Percentiles rank a stretch among this genome's conserved stretches.
Evolutionary conservation across 2,329 filamentous ascomycete genomes (phyloP).

Genomic region (Arthrobotrys sphaeroides): DNA sequence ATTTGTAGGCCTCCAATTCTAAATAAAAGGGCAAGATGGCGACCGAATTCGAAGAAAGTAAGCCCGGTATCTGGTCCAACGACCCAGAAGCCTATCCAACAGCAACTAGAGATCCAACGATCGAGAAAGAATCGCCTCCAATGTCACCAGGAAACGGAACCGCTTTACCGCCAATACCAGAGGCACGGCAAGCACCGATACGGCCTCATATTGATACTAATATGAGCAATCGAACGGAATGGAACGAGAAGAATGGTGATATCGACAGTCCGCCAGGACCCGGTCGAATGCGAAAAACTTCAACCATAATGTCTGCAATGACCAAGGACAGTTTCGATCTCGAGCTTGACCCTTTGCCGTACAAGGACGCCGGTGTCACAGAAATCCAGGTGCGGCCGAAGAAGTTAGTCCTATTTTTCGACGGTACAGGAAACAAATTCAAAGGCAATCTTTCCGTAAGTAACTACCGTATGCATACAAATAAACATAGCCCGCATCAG

Average conservation of each 20-base stretch:
- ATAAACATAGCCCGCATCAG: too few relatives aligned
- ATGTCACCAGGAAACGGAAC: conserved; percentile 47
- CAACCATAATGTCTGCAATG: conserved; percentile 44
- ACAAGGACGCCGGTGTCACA: conserved; percentile 44
- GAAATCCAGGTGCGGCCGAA: conserved; percentile 51
- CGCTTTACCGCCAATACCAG: conserved; percentile 37
- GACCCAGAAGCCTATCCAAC: conserved; percentile 44
- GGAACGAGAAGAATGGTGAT: conserved; percentile 44
- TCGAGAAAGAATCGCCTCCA: conserved; percentile 49
- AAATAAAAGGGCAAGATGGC: conserved; percentile 32
- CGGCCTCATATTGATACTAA: conserved; percentile 39
- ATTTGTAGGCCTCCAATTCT: not conserved
- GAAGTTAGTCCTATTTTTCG: conserved; percentile 71
- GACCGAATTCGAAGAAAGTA: conserved; percentile 25
- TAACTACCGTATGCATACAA: conserved; percentile 58
- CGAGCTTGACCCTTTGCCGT: conserved; percentile 44
- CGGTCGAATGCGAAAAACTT: conserved; percentile 39
- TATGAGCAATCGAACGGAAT: conserved; percentile 24
- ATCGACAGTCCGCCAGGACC: conserved; percentile 37
- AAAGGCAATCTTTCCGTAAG: conserved; percentile 73
- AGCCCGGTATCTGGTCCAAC: conserved; percentile 40
- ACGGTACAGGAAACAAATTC: conserved; percentile 73
- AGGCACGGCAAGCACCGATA: conserved; percentile 16
- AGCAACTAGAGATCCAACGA: conserved; percentile 19
- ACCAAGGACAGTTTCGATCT: conserved; percentile 50